Evolutionary conservation across 192 early-diverging fungal genomes (phyloP), one percentile per base, ranked within the genome.

Genomic region (Geosiphon pyriformis): DNA sequence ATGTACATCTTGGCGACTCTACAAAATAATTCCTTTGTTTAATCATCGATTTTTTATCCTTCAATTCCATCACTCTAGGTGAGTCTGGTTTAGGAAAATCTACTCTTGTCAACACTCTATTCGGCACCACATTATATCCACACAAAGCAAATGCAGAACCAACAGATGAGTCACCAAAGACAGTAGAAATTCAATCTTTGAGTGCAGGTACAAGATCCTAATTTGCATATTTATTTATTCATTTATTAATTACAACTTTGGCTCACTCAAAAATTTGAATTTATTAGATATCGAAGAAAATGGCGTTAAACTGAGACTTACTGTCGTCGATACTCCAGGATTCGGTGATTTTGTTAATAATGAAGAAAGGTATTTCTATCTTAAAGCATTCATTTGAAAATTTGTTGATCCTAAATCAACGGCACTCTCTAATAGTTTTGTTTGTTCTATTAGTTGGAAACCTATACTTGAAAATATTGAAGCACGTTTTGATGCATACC

Each of bases 291-390:
- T 99, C 67, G 92, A 99, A 76, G 96, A 99, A 73, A 96, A 92
- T 72, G 94, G 92, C 25, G 94, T 99, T 62, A 88, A 87, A 70
- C 84, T 99, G 50, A 87, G 90, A 73, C 83, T 99, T 15, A 96
- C 88, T 35, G 91, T 99, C 25, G 94, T 95, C 20, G 96, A 99
- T 71, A 98, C 96, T 26, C 96, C 95, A 47, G 96, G 95, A 15
- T 98, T 94, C 73, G 94, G 96, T 67, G 96, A 98, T 74, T 93
- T 93, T 77, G 92, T 99, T 71, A 99, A 98, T 82, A 99, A 99
- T 77, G 94, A 98, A 62, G 88, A 93, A 50, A 91, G 92, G 88
- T 90, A 78, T 32, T 26, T 12, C 2, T 31, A 69, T 7, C 35
- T n/a, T n/a, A n/a, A n/a, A n/a, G n/a, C n/a, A n/a, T n/a, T n/a